A percentile compares a stretch with the other conserved stretches of the same genome.
phyloP scores from a whole-genome alignment of 352 stramenopile species.

The Phytophthora vignae region DNA sequence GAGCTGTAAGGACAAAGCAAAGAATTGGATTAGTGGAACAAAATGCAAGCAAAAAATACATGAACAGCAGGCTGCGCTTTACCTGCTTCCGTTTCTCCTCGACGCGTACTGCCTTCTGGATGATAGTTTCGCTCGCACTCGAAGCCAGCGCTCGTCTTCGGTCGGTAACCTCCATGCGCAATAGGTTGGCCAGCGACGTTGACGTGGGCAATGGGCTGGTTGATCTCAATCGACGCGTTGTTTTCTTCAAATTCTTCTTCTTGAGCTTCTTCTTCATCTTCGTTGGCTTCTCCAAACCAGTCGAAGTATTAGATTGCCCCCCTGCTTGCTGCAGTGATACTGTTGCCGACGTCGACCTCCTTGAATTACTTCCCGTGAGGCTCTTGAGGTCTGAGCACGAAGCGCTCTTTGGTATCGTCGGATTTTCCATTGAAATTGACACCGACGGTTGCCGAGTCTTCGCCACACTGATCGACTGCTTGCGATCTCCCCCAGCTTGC shows the following conservation, averaged over 20 bases:
- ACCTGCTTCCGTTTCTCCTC: slow-evolving; percentile 78
- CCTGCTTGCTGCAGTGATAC: neutral
- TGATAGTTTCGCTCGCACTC: slow-evolving; percentile 42
- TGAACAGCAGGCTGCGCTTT: neutral
- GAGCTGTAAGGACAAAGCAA: slow-evolving; percentile 13
- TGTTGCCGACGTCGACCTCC: neutral
- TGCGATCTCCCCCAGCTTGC: slow-evolving; percentile 15
- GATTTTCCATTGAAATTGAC: neutral
- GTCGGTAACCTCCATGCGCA: slow-evolving; percentile 48
- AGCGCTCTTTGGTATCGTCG: neutral
- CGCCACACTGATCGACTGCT: neutral
- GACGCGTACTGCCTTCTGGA: slow-evolving; percentile 52
- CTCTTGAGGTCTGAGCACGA: slow-evolving; percentile 16
- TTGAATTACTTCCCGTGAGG: neutral
- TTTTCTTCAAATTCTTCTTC: slow-evolving; percentile 26
- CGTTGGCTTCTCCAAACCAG: slow-evolving; percentile 5
- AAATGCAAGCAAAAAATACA: neutral
- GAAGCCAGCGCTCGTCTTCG: slow-evolving; percentile 9
- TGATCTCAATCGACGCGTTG: neutral
- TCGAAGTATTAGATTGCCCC: neutral
- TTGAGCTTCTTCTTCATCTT: slow-evolving; percentile 29
- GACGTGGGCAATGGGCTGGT: slow-evolving; percentile 16
- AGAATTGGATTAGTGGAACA: neutral
- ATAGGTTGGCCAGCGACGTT: slow-evolving; percentile 42
- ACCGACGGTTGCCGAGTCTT: slow-evolving; percentile 11